Base-by-base conservation (phyloP, 305 asterid genomes). In the Fraxinus sp. region DNA sequence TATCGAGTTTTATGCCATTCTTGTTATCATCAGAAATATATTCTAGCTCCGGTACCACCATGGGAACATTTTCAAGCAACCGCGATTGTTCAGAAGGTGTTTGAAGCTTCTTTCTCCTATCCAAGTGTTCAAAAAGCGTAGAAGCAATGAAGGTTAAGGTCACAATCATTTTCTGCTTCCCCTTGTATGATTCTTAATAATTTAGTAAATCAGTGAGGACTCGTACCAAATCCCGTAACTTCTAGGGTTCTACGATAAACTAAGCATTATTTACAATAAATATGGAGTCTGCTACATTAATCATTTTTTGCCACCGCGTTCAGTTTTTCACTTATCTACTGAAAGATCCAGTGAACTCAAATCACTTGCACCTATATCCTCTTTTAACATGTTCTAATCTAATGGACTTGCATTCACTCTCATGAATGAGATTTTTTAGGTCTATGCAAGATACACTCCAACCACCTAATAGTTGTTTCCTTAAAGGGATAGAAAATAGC, bases 41-140 rank as follows among this genome's bases (percentile, higher is more conserved):
- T 46, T 79, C 83, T 66, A 75, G 85, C 55, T 82, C 95, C 4
- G 92, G 92, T 78, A 87, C 88, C 80, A 92, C 92, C 74, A 1
- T 77, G 1, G 95, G 92, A 55, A 87, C 78, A 85, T 49, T 83
- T 28, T 80, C 86, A 2, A 88, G 88, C 85, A 90, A 83, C 79
- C 71, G 82, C 75, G 76, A 24, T 77, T 26, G 78, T 86, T 90
- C 92, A 1, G 83, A 22, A 36, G 91, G 90, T 84, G 52, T 78
- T 80, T 90, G 86, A 14, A 92, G 90, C 52, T 5, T 89, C 83
- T 70, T 88, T 84, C 74, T 88, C 85, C 7, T 86, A 80, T 88
- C 92, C 85, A 79, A 81, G 81, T 84, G 82, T 66, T 86, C 90
- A 30, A 22, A 77, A 32, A 85, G 76, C 64, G 93, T 91, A 81